phyloP scores from a whole-genome alignment of 257 asterid genomes.

The Gentiana macrophylla region DNA sequence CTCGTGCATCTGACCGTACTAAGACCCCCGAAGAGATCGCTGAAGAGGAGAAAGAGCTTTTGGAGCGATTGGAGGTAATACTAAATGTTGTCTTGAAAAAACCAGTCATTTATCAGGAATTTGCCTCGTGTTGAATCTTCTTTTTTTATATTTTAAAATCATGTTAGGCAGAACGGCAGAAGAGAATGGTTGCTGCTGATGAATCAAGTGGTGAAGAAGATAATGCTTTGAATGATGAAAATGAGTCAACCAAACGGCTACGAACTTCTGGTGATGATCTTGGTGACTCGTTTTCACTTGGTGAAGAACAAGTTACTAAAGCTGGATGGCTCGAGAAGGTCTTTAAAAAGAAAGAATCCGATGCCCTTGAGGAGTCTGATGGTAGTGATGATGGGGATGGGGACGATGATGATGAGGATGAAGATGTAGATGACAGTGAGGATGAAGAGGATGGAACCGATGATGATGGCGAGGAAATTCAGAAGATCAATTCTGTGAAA shows the following conservation, averaged over 20 bases:
- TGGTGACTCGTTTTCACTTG: conserved; percentile 65
- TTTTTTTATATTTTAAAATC: background rate
- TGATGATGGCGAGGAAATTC: conserved; percentile 26
- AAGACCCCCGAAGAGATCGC: conserved; percentile 93
- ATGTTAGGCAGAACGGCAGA: conserved; percentile 75
- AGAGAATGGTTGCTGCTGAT: conserved; percentile 67
- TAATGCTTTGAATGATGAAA: conserved; percentile 39
- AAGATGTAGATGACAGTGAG: conserved; percentile 28
- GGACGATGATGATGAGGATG: conserved; percentile 38
- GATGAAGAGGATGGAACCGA: conserved; percentile 42
- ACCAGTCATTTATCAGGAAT: no score
- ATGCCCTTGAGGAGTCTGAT: conserved; percentile 13
- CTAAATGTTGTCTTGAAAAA: no score
- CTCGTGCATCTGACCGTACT: conserved; percentile 85
- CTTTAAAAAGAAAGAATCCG: conserved; percentile 26
- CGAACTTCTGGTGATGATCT: conserved; percentile 91
- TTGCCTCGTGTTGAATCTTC: background rate
- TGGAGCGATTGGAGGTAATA: conserved; percentile 78
- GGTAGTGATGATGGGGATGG: conserved; percentile 30
- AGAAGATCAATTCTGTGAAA: conserved; percentile 35
- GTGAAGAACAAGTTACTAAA: conserved; percentile 30
- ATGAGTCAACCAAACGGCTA: conserved; percentile 23
- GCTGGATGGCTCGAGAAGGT: conserved; percentile 54
- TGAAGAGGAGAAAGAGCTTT: conserved; percentile 90
- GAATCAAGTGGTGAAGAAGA: conserved; percentile 62